These are phyloP conservation scores for Metschnikowia sp. DNA, from an alignment of 805 yeast genomes.

Conservation along the genomic window DNA sequence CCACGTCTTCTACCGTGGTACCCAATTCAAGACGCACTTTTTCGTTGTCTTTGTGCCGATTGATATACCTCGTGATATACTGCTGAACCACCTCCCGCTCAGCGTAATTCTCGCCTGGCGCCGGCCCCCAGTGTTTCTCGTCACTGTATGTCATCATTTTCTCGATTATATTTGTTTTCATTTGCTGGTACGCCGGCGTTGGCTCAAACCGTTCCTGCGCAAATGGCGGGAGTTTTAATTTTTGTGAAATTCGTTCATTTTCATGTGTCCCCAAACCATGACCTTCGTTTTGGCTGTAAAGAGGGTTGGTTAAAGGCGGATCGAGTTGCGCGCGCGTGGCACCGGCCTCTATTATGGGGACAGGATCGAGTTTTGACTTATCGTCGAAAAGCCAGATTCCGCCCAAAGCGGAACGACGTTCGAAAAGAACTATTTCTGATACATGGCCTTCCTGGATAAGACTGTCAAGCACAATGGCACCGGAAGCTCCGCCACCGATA, in stretches of 20 bases:
- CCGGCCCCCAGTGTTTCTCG: constrained; percentile 29
- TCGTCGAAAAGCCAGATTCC: constrained; percentile 43
- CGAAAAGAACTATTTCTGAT: constrained; percentile 36
- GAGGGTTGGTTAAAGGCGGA: constrained; percentile 23
- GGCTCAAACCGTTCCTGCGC: constrained; percentile 28
- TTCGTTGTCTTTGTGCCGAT: constrained; percentile 17
- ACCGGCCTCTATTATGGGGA: constrained; percentile 20
- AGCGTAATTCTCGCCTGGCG: constrained; percentile 17
- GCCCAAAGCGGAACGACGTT: constrained; percentile 38
- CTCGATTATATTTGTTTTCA: constrained; percentile 42
- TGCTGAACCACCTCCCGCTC: constrained; percentile 24
- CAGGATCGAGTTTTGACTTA: constrained; percentile 5
- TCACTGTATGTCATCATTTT: constrained; percentile 46
- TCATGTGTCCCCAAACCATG: background rate
- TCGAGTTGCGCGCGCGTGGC: constrained; percentile 21
- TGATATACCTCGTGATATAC: constrained; percentile 29
- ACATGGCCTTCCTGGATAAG: constrained; percentile 33
- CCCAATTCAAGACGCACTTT: constrained; percentile 23
- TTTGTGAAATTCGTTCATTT: background rate
- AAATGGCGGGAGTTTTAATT: background rate
- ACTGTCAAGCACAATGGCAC: constrained; percentile 40
- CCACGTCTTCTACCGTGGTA: constrained; percentile 41
- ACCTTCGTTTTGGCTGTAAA: constrained; percentile 3
- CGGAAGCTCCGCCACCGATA: constrained; percentile 53
- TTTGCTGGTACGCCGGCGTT: constrained; percentile 24